Base-by-base conservation (phyloP, 2,329 filamentous ascomycete species). In the Myriosclerotinia curreyana region DNA sequence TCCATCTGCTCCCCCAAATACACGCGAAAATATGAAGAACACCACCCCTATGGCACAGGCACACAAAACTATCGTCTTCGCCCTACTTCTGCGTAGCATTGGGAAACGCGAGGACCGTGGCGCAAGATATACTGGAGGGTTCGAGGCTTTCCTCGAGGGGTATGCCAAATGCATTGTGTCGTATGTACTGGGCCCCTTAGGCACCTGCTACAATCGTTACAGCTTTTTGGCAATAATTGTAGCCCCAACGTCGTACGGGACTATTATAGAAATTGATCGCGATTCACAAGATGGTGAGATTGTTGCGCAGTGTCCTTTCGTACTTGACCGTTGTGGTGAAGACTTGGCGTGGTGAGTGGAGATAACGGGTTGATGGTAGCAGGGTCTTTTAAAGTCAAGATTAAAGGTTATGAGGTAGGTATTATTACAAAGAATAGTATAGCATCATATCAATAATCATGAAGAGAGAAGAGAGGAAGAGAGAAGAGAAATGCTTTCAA, bases 151-250 rank as follows among this genome's bases (percentile, higher is more conserved):
- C 76, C 92, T 89, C 73, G 91, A 86, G 63, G 92, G 92, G 72
- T 96, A 87, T 68, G 93, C 92, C 81, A 94, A 92, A 77, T 96
- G 93, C 92, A 96, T 95, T 71, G 72, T 80, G 73, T 68, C 42
- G 52, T 49, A 58, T 59, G 52, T 52, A 50, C 55, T 56, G 52
- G 64, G 66, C 69, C 65, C 40, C 14, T 62, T n/a, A 7, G 44
- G 53, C 52, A 63, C 61, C 34, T 58, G 53, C 44, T 58, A 63
- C 52, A 63, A 63, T 63, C n/a, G 34, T 63, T 59, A 63, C 44
- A 58, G 54, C 28, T 58, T 20, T 31, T 49, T 40, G 54, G 44
- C 61, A 63, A 50, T 63, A 50, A 63, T 63, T 42, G 53, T 58
- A 63, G 61, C 61, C 61, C 61, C 61, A 42, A 49, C 52, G 61